Base-by-base conservation (phyloP, 495 filamentous ascomycete genomes). In the Hypoxylon subgilvum region DNA sequence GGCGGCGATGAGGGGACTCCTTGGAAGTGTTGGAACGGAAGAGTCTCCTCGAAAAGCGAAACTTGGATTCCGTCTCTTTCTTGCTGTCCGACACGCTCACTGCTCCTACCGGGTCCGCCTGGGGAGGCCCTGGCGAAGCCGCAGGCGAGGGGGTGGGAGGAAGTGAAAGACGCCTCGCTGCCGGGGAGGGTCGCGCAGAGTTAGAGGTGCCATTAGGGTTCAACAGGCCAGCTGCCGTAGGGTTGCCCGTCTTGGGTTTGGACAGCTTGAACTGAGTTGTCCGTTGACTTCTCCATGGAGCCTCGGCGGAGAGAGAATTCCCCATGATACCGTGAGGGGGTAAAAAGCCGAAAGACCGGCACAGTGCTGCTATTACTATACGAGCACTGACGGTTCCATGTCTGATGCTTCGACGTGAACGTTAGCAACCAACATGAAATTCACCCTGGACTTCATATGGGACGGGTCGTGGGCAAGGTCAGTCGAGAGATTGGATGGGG, bases 241-340 rank as follows among this genome's bases (percentile, higher is more conserved):
- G 73, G 43, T 70, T 74, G 45, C 67, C 67, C 36, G 69, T 76
- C 50, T 70, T 77, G 36, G 78, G 76, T 63, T 80, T 80, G 28
- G 76, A 80, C 43, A 80, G 66, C 66, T 69, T 79, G n/a, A n/a
- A n/a, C 51, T 79, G 76, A 54, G 72, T 63, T 48, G 68, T 44
- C 52, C 61, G 63, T 42, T 59, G 63, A 48, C 65, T 49, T 57
- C 63, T 73, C 70, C 66, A 64, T 32, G 66, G 61, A 44, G 70
- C 67, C 67, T 79, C 76, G 31, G 63, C 46, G 51, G 78, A 80
- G 49, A 75, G 69, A 18, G 72, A 63, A 57, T 79, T 80, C 42
- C 78, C 78, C 78, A 80, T 80, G 21, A 34, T 63, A 46, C 54
- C 60, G 41, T 38, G 32, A 18, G 55, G 44, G 41, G 47, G 28